Conservation (phyloP, 768 basidiomycete genomes). For the Phallus indusiatus region DNA sequence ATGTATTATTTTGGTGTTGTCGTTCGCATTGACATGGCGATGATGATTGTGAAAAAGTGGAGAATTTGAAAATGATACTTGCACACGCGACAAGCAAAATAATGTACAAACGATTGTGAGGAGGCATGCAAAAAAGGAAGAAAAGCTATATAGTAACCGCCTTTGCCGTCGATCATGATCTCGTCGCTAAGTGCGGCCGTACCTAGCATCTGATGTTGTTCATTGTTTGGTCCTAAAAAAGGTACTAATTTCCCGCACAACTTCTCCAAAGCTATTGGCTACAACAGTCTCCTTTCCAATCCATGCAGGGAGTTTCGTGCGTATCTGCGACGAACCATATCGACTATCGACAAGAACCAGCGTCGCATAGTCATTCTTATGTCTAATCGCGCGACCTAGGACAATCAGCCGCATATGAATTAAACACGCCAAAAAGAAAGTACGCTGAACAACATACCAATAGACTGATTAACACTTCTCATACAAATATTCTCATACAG, state of each 20-base stretch:
- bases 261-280: constrained; percentile 60
- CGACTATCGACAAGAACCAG: constrained; percentile 81
- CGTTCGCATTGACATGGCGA: not conserved
- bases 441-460: constrained; percentile 46
- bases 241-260: constrained; percentile 52
- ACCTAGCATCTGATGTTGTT: not conserved
- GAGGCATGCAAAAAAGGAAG: too few species aligned
- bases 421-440: not conserved
- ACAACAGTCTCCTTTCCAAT: constrained; percentile 55
- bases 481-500: constrained; percentile 88
- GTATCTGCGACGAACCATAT: constrained; percentile 60
- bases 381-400: constrained; percentile 86
- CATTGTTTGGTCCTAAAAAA: constrained; percentile 54
- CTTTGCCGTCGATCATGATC: not conserved
- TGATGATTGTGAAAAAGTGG: not conserved
- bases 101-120: not conserved
- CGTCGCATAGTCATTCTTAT: constrained; percentile 84
- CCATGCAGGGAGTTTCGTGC: constrained; percentile 84
- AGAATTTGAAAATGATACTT: not conserved
- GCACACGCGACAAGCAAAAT: not conserved
- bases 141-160: too few species aligned
- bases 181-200: not conserved
- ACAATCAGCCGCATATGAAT: not conserved
- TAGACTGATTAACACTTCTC: constrained; percentile 95
- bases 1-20: not conserved